Base-by-base conservation (phyloP, 345 rosid genomes). In the Garcia nutans region DNA sequence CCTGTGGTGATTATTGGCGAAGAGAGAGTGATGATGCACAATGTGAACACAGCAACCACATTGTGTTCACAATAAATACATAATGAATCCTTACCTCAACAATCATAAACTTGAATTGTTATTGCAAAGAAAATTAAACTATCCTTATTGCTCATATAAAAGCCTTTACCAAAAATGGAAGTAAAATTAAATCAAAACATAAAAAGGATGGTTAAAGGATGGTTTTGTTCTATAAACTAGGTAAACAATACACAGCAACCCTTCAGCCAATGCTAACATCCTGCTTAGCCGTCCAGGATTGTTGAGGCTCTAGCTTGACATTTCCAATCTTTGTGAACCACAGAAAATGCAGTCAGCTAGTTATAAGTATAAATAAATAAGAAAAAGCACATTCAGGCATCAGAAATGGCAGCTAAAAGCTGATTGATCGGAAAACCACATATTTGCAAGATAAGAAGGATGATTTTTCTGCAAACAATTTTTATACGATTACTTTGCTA, bases 221-320 rank as follows among this genome's bases (percentile, higher is more conserved):
- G 55, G 19, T 1, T 59, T 83, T 54, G 20, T 49, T 52, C 57
- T n/a, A 77, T 13, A 42, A 63, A 74, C 63, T 70, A 11, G 8
- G 42, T 42, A 63, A 65, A 57, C 16, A 28, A 54, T 24, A 54
- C 37, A 78, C 70, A 69, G 44, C 80, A 42, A 42, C 50, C 5
- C 50, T 82, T 88, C 76, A 92, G 85, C 22, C 68, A 81, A 89
- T 41, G 78, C 85, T 86, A 59, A 95, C 89, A 71, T 79, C 87
- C 79, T 95, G 99, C 82, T 83, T 91, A 63, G 97, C 97, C 10
- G 79, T 87, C 99, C 97, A 95, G 62, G 94, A 88, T 81, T 89
- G 88, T 59, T 86, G 74, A 1, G 99, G 97, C 78, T 90, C 89
- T 45, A 95, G 88, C 85, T 86, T 82, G 72, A 92, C 97, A 60